A percentile compares a stretch with the other conserved stretches of the same genome.
Conservation (phyloP, 495 filamentous ascomycete genomes). For the Penicillium samsonianum region DNA sequence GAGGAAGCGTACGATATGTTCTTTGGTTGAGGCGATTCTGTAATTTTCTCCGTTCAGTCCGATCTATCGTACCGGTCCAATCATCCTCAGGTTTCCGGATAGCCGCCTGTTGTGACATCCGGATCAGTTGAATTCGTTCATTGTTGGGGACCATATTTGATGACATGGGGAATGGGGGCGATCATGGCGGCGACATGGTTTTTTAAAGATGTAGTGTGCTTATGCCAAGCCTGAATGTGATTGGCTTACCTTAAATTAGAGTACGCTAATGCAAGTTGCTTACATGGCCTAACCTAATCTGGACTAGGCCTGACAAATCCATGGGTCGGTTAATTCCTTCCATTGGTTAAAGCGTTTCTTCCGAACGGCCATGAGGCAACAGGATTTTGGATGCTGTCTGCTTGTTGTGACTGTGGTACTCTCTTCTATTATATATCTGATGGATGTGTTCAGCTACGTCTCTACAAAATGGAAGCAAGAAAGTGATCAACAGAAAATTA, state of each 20-base stretch:
- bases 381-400: no score
- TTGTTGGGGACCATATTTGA: background rate
- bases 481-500: no score
- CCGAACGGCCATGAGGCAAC: no score
- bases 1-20: background rate
- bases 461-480: no score
- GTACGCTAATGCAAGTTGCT: conserved; percentile 6
- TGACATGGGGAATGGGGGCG: background rate
- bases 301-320: background rate
- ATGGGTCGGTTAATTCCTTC: conserved; percentile 6
- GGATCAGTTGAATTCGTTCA: background rate
- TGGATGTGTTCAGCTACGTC: no score
- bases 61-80: conserved; percentile 9
- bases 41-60: background rate
- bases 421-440: no score
- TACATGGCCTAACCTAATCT: background rate
- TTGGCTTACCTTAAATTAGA: background rate
- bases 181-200: background rate
- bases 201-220: conserved; percentile 1
- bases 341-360: background rate
- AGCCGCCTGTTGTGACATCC: conserved; percentile 1
- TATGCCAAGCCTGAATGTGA: background rate
- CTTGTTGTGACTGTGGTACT: no score
- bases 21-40: conserved; percentile 11
- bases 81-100: background rate